Conservation (phyloP, 306 rosid species). For the Prunus persica region DNA sequence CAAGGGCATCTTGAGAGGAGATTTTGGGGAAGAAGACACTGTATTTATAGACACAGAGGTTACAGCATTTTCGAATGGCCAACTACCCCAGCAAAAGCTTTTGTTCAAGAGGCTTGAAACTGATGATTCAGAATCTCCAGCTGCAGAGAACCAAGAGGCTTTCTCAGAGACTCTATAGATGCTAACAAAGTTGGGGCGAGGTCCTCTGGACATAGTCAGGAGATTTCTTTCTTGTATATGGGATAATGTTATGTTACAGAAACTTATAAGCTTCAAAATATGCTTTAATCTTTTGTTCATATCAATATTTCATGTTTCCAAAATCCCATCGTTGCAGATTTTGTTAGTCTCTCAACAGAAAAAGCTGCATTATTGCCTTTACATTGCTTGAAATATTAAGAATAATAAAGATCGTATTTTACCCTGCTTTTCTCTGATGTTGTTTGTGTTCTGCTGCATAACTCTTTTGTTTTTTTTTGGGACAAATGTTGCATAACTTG, state of each 20-base stretch:
- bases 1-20: slow-evolving; percentile 89
- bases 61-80: slow-evolving; percentile 71
- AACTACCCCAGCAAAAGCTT: slow-evolving; percentile 80
- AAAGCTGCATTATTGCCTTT: too few species aligned
- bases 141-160: slow-evolving; percentile 38
- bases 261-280: neutral
- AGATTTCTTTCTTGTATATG: neutral
- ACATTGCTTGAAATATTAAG: too few species aligned
- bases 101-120: slow-evolving; percentile 50
- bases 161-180: slow-evolving; percentile 44
- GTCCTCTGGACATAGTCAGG: neutral
- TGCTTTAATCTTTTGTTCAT: neutral
- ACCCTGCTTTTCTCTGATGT: too few species aligned
- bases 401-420: too few species aligned
- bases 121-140: slow-evolving; percentile 34
- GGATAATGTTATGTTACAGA: neutral
- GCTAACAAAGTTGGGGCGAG: neutral
- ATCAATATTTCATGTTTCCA: neutral
- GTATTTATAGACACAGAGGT: slow-evolving; percentile 78
- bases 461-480: too few species aligned
- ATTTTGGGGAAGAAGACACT: slow-evolving; percentile 79
- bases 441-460: too few species aligned
- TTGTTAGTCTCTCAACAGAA: too few species aligned
- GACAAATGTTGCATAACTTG: too few species aligned
- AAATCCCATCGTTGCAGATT: neutral